Percentiles rank a stretch among this genome's conserved stretches.
phyloP scores from a whole-genome alignment of 148 eudicot genomes.

The Selenicereus undatus region DNA sequence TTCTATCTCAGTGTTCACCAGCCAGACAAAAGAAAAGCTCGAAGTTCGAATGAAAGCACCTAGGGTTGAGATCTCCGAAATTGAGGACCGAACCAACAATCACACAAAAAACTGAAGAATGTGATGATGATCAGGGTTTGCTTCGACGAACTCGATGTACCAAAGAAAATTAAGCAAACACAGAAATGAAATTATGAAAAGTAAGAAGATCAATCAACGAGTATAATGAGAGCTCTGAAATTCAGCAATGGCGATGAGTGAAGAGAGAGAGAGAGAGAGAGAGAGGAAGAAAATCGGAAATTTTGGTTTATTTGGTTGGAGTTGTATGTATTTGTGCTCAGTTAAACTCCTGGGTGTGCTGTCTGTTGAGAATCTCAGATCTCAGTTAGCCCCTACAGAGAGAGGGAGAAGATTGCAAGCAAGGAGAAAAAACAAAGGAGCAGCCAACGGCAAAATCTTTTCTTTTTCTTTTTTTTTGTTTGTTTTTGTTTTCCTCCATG shows the following conservation, averaged over 20 bases:
- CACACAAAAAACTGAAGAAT: not conserved
- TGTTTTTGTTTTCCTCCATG: not conserved
- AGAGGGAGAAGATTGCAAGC: not conserved
- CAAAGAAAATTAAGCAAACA: not conserved
- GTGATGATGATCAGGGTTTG: constrained; percentile 19
- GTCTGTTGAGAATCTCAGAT: constrained; percentile 1
- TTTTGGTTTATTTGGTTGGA: constrained; percentile 23
- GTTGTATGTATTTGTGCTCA: not conserved
- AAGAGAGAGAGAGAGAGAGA: constrained; percentile 25
- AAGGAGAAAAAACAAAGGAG: not conserved
- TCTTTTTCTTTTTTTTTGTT: not conserved
- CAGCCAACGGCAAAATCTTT: not conserved
- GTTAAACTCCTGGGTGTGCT: constrained; percentile 5
- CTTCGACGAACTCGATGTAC: not conserved
- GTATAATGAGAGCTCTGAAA: constrained; percentile 28
- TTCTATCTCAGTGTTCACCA: not conserved
- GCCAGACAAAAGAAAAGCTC: not conserved
- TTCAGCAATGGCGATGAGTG: constrained; percentile 34
- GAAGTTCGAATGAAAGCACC: not conserved
- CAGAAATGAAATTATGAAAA: not conserved
- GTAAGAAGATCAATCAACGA: not conserved
- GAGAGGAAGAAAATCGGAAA: constrained; percentile 19
- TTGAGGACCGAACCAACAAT: constrained; percentile 17
- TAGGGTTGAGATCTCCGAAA: constrained; percentile 22
- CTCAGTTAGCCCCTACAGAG: not conserved